Evolutionary conservation across 176 grass and related monocot species (phyloP), one percentile per base, ranked within the genome.

Genomic region (Oryza longistaminata): DNA sequence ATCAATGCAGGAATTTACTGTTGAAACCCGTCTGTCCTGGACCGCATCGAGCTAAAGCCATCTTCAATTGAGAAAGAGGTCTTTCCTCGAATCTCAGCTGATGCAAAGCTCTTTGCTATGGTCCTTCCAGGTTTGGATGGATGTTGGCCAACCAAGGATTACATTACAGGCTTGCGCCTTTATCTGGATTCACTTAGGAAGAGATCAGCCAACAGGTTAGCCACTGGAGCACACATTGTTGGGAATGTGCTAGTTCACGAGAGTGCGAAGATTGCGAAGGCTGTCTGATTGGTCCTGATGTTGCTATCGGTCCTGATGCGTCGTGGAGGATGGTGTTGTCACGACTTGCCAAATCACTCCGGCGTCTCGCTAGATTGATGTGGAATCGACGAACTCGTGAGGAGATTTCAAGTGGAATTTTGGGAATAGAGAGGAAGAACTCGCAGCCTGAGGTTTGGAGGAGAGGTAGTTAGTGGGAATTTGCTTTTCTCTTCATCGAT

Each of bases 81-180:
- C 19, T 97, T 97, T 62, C 95, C 95, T 64, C 81, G 83, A 76
- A 97, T 97, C 66, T 92, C 95, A 25, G 83, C 81, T 12, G 92
- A 93, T 64, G 60, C 84, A 74, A 72, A 91, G 61, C 89, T 97
- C 13, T 75, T 76, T 0, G 95, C 87, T 0, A 97, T 95, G 95
- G 95, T 97, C n/a, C 92, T 97, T 68, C 92, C 91, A 19, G 95
- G 95, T 49, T 97, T 97, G 95, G 95, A 97, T 97, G 95, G 95
- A 97, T 81, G 90, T 95, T 91, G 89, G 89, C 27, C 95, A 95
- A 77, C 92, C 92, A 60, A 97, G 83, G 78, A 95, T 53, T 97
- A 97, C 87, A 95, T 97, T 62, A 90, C 92, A 16, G 95, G 95
- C 6, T 86, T 97, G 45, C 87, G 85, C 60, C 91, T 97, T 29